These are phyloP conservation scores for Spiraea crenata DNA, from an alignment of 331 rosid genomes.

Conservation along the genomic window DNA sequence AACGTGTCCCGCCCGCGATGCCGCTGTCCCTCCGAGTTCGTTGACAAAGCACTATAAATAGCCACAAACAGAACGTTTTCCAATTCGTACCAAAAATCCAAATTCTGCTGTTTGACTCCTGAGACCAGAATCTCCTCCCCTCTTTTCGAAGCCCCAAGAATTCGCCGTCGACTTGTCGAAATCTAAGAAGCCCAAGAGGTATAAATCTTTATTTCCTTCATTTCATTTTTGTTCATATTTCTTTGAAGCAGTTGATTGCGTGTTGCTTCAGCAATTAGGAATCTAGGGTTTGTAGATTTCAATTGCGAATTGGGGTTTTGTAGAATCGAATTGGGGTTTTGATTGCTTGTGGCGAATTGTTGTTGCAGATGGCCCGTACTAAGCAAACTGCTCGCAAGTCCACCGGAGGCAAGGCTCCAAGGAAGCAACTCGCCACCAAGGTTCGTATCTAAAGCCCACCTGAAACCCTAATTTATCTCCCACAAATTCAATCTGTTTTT, in stretches of 20 bases:
- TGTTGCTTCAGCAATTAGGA: neutral
- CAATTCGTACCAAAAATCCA: neutral
- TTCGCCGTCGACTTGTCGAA: neutral
- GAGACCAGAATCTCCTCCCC: neutral
- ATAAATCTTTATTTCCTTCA: too few species aligned
- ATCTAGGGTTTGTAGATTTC: neutral
- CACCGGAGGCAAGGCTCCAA: conserved; percentile 93
- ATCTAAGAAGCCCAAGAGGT: conserved; percentile 8
- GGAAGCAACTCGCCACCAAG: conserved; percentile 98
- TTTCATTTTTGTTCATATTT: neutral
- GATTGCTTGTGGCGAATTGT: neutral
- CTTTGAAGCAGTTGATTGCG: neutral
- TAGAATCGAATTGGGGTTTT: neutral
- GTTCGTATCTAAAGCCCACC: conserved; percentile 22
- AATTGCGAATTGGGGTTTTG: neutral
- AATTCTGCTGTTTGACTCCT: neutral
- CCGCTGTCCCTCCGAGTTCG: neutral
- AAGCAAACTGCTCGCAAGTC: conserved; percentile 98
- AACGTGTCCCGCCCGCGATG: neutral
- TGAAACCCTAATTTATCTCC: neutral
- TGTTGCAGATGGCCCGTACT: conserved; percentile 86
- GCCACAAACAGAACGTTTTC: neutral
- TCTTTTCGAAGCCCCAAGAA: neutral
- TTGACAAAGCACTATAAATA: neutral
- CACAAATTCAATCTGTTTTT: neutral